These are phyloP conservation scores for Aureobasidium sp. DNA, from an alignment of 2,329 filamentous ascomycete species.

Conservation along the genomic window DNA sequence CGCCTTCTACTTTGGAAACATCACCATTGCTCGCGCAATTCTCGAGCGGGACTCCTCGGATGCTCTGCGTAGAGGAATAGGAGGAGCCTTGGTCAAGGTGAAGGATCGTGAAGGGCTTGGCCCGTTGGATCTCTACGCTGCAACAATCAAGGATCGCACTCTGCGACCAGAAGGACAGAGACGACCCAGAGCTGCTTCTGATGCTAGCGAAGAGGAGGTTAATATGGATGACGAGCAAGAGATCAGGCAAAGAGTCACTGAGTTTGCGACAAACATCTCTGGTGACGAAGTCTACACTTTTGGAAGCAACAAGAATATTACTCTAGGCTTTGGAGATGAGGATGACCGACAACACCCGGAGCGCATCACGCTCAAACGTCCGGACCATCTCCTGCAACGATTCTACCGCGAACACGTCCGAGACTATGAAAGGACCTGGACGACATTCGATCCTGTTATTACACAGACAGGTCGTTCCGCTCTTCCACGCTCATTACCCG, in stretches of 20 bases:
- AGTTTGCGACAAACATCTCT: conserved; percentile 27
- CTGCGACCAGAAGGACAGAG: conserved; percentile 36
- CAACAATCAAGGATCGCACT: conserved; percentile 74
- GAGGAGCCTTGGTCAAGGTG: conserved; percentile 77
- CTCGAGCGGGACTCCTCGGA: conserved; percentile 69
- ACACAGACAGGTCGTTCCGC: conserved; percentile 16
- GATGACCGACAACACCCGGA: conserved; percentile 93
- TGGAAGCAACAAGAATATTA: conserved; percentile 93
- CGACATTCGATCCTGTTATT: conserved; percentile 26
- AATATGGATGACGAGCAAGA: conserved; percentile 50
- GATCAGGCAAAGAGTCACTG: conserved; percentile 30
- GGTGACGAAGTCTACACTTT: conserved; percentile 90
- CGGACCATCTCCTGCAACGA: conserved; percentile 64
- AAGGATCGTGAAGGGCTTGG: conserved; percentile 94
- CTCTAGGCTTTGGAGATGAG: conserved; percentile 87
- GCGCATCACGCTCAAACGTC: conserved; percentile 65
- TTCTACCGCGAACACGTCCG: conserved; percentile 64
- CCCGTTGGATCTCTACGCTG: conserved; percentile 85
- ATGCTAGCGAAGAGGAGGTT: conserved; percentile 38
- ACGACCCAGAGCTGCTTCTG: conserved; percentile 24
- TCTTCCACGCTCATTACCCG: conserved; percentile 20
- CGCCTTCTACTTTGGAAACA: conserved; percentile 82
- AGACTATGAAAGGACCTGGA: conserved; percentile 26
- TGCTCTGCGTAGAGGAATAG: conserved; percentile 54
- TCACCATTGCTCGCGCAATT: conserved; percentile 74